A percentile compares a stretch with the other conserved stretches of the same genome.
These are phyloP conservation scores for Pterocarpus macrocarpus DNA, from an alignment of 306 rosid genomes.

Conservation along the genomic window DNA sequence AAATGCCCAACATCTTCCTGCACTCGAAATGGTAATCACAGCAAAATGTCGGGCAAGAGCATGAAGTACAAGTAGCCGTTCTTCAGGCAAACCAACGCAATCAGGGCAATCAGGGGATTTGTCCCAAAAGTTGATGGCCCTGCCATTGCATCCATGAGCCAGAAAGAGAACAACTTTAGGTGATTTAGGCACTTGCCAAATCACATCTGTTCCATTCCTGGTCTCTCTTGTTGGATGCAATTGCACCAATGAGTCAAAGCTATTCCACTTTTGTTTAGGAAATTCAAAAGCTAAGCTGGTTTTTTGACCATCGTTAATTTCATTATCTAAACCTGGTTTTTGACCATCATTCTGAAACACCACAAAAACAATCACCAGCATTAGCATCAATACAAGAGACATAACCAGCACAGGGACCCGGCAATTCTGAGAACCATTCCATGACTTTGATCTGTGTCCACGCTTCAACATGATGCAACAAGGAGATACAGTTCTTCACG, in stretches of 20 bases:
- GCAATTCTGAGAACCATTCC: constrained; percentile 52
- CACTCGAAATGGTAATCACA: constrained; percentile 78
- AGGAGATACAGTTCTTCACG: constrained; percentile 17
- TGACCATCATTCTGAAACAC: constrained; percentile 40
- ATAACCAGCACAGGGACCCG: constrained; percentile 48
- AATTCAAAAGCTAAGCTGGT: constrained; percentile 45
- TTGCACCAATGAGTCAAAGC: constrained; percentile 64
- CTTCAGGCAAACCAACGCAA: constrained; percentile 94
- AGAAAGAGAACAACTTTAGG: constrained; percentile 89
- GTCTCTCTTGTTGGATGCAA: constrained; percentile 66
- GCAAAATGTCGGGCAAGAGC: constrained; percentile 76
- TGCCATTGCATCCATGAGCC: constrained; percentile 90
- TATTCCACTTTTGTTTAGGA: constrained; percentile 65
- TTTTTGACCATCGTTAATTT: constrained; percentile 43
- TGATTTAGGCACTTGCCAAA: constrained; percentile 87
- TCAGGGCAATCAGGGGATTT: constrained; percentile 65
- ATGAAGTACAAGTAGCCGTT: constrained; percentile 75
- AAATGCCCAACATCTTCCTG: constrained; percentile 72
- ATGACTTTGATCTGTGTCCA: constrained; percentile 65
- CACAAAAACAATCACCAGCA: constrained; percentile 53
- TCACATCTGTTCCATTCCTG: constrained; percentile 74
- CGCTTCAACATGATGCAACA: constrained; percentile 74
- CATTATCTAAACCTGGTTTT: constrained; percentile 44
- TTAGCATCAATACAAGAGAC: constrained; percentile 52
- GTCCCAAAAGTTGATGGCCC: constrained; percentile 89